Evolutionary conservation across 2,329 filamentous ascomycete species (phyloP).

Genomic region (Nemania bipapillata): DNA sequence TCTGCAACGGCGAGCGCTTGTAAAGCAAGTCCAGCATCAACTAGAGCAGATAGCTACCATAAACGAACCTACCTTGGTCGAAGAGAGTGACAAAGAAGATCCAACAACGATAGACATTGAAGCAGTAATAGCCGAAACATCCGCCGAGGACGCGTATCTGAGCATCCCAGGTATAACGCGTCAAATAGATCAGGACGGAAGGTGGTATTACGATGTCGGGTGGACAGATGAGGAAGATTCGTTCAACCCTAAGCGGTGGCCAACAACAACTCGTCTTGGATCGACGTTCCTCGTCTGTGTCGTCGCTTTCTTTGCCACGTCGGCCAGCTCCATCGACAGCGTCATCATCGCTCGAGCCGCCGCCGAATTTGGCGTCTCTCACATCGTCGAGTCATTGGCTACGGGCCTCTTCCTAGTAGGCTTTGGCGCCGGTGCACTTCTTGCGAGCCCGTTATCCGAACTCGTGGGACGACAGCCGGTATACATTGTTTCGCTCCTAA

Average conservation of each 20-base stretch:
- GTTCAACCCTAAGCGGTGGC: constrained; percentile 55
- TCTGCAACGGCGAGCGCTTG: constrained; percentile 23
- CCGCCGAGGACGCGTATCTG: constrained; percentile 16
- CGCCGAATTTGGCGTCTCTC: constrained; percentile 59
- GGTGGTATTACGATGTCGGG: constrained; percentile 53
- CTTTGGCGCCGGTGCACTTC: constrained; percentile 52
- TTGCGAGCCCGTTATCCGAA: constrained; percentile 55
- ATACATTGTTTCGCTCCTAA: constrained; percentile 54
- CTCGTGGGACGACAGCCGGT: constrained; percentile 54
- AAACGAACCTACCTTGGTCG: not conserved
- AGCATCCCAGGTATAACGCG: constrained; percentile 23
- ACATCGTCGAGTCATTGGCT: constrained; percentile 59
- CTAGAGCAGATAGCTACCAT: not conserved
- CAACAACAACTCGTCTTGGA: constrained; percentile 50
- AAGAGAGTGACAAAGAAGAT: not conserved
- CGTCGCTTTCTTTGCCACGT: constrained; percentile 63
- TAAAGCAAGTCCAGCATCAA: constrained; percentile 20
- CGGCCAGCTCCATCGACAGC: constrained; percentile 65
- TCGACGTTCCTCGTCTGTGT: constrained; percentile 57
- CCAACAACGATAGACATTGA: constrained; percentile 10
- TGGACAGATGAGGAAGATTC: constrained; percentile 54
- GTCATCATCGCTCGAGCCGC: constrained; percentile 59
- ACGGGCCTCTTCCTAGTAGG: constrained; percentile 54
- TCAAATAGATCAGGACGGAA: constrained; percentile 14
- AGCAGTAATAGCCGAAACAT: not conserved